phyloP scores from a whole-genome alignment of 2,329 filamentous ascomycete genomes.

The Trichoderma cornu-damae region DNA sequence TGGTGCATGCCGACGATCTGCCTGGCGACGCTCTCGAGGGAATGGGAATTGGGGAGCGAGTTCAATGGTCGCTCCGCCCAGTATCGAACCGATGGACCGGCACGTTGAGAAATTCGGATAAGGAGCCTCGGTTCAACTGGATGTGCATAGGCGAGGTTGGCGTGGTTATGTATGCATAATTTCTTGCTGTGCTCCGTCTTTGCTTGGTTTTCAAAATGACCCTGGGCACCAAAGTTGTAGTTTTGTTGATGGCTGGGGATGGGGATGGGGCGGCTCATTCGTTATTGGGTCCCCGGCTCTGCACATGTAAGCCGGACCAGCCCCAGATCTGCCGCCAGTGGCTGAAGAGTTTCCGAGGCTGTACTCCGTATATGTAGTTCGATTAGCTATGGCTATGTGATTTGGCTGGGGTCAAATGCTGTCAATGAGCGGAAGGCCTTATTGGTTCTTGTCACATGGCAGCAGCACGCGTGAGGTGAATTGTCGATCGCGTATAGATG shows the following conservation, averaged over 20 bases:
- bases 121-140: constrained; percentile 5
- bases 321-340: background rate
- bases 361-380: too few relatives aligned
- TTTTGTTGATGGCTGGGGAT: constrained; percentile 10
- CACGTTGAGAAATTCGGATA: constrained; percentile 3
- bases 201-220: background rate
- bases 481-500: background rate
- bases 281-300: background rate
- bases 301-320: background rate
- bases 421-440: background rate
- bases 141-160: background rate
- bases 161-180: constrained; percentile 3
- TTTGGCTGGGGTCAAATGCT: too few relatives aligned
- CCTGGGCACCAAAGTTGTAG: background rate
- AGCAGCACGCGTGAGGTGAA: background rate
- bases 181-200: background rate
- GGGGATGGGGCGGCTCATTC: too few relatives aligned
- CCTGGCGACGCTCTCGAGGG: constrained; percentile 2
- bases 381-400: too few relatives aligned
- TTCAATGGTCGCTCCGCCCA: constrained; percentile 5
- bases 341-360: background rate
- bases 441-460: background rate
- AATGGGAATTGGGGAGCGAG: background rate
- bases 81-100: constrained; percentile 11
- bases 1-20: constrained; percentile 14